Evolutionary conservation across 306 rosid genomes (phyloP), one percentile per base, ranked within the genome.

Genomic region (Gillenia trifoliata): DNA sequence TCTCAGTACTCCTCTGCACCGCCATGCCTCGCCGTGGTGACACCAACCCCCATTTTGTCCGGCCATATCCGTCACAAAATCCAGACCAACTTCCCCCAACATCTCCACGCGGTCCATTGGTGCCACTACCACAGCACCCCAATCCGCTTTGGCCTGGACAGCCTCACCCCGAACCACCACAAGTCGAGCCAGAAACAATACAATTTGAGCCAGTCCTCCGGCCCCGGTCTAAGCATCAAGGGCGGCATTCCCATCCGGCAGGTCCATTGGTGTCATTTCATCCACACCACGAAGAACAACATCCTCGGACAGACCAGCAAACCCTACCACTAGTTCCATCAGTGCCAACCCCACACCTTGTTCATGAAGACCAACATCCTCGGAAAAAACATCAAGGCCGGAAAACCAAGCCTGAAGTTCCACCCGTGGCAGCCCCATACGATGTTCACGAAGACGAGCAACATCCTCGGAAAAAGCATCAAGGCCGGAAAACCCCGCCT

Each of bases 31-130:
- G 0, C 17, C 82, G 29, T 63, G 45, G 49, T 31, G 98, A 94
- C 73, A 78, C 86, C 80, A 94, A 94, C 79, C 97, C 93, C 68
- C 90, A 94, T 79, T 91, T 91, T 45, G 55, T 65, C 20, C 73
- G 85, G 56, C 85, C 93, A 10, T 28, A 47, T 28, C 78, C 12
- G 2, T 79, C 79, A 15, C 81, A 55, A 11, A 62, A 11, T 30
- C 60, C 29, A 20, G 34, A 33, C 29, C 77, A 29, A 38, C 26
- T 12, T 16, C 34, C 52, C 40, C 55, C 74, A 45, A 66, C 62
- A 31, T 75, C 68, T 13, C 81, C 74, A 67, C 64, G 63, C 23
- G 57, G 50, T 38, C 61, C 87, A 22, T 22, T 8, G 30, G 66
- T 15, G 43, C 67, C 76, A 16, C 52, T 16, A 4, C 56, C 64